Conservation (phyloP, 1,139 yeast genomes). For the Meyerozyma guilliermondii region DNA sequence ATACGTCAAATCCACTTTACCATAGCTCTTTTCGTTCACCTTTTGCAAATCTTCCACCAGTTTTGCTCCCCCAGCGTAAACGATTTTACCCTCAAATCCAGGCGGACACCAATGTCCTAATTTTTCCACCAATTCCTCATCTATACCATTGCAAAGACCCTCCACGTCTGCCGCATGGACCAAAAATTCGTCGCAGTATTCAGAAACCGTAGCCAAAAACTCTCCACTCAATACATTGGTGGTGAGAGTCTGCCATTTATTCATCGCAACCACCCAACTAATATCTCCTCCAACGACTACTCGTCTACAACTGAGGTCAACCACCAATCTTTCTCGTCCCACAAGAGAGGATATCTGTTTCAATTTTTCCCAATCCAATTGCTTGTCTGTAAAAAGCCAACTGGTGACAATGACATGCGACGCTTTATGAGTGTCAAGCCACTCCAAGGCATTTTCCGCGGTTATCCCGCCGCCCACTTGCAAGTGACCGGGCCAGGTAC, state of each 20-base stretch:
- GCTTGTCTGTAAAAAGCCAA: constrained; percentile 70
- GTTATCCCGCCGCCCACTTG: constrained; percentile 95
- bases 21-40: constrained; percentile 64
- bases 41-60: constrained; percentile 59
- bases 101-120: constrained; percentile 73
- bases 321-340: constrained; percentile 69
- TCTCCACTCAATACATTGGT: constrained; percentile 48
- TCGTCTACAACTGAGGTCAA: constrained; percentile 82
- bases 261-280: constrained; percentile 90
- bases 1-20: constrained; percentile 83
- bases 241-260: constrained; percentile 94
- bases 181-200: constrained; percentile 78
- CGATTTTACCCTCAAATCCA: constrained; percentile 61
- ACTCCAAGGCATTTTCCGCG: constrained; percentile 60
- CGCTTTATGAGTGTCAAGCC: constrained; percentile 66
- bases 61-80: constrained; percentile 96
- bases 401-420: constrained; percentile 89
- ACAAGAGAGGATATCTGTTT: constrained; percentile 41
- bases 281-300: constrained; percentile 23
- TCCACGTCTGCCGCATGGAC: constrained; percentile 99
- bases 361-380: constrained; percentile 54
- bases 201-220: constrained; percentile 49
- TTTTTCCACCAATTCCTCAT: constrained; percentile 62
- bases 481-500: constrained; percentile 65
- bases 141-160: constrained; percentile 91